Percentiles rank a stretch among this genome's conserved stretches.
phyloP scores from a whole-genome alignment of 805 yeast genomes.

The Wickerhamomyces canadensis region DNA sequence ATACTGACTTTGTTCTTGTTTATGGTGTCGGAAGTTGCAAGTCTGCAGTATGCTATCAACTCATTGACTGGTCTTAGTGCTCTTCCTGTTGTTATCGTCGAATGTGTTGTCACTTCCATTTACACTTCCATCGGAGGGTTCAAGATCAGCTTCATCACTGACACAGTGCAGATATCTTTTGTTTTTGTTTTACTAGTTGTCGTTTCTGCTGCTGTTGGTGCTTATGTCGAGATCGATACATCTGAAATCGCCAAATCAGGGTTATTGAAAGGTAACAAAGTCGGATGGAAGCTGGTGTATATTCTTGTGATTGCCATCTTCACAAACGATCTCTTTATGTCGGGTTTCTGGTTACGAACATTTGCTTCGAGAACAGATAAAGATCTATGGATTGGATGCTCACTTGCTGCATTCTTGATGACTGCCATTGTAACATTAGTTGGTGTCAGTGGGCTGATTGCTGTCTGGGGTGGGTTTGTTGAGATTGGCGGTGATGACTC shows the following conservation, averaged over 20 bases:
- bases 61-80: constrained; percentile 76
- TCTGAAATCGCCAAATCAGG: constrained; percentile 61
- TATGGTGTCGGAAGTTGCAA: constrained; percentile 83
- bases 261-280: constrained; percentile 55
- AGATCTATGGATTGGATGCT: constrained; percentile 71
- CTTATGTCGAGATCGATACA: constrained; percentile 54
- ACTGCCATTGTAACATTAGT: constrained; percentile 61
- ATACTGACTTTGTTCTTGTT: constrained; percentile 79
- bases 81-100: constrained; percentile 74
- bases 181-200: constrained; percentile 64
- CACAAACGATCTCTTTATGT: constrained; percentile 83
- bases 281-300: constrained; percentile 88
- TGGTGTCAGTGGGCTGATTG: constrained; percentile 81
- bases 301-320: constrained; percentile 81
- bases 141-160: constrained; percentile 82
- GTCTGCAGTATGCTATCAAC: constrained; percentile 70
- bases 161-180: constrained; percentile 74
- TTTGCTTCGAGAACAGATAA: constrained; percentile 78
- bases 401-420: constrained; percentile 65
- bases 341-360: constrained; percentile 93
- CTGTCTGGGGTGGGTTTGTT: constrained; percentile 80
- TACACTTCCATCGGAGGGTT: constrained; percentile 90
- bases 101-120: constrained; percentile 80
- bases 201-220: constrained; percentile 75
- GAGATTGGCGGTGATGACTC: constrained; percentile 46